These are phyloP conservation scores for Apiospora saccharicola DNA, from an alignment of 2,329 filamentous ascomycete genomes.

Conservation along the genomic window DNA sequence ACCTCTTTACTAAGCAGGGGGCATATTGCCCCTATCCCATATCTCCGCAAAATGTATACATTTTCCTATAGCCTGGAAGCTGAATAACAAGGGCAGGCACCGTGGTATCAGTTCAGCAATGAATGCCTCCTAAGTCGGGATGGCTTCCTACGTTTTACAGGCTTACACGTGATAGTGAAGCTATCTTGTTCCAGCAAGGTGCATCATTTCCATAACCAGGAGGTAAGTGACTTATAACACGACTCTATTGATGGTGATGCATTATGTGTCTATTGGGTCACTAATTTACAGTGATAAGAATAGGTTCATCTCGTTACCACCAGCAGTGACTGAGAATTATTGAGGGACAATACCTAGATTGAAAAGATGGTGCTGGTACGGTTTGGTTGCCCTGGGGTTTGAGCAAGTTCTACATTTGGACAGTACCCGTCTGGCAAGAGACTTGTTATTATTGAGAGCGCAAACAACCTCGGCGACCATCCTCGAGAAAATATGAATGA, in stretches of 20 bases:
- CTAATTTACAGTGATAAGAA: background rate
- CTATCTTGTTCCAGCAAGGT: too few species aligned
- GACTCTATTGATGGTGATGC: background rate
- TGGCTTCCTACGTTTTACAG: too few species aligned
- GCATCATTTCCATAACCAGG: too few species aligned
- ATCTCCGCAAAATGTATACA: too few species aligned
- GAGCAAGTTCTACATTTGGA: background rate
- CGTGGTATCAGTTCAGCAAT: too few species aligned
- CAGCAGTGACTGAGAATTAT: background rate
- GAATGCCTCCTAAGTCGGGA: too few species aligned
- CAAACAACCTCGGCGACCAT: background rate
- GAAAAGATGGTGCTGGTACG: background rate
- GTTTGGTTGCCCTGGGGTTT: constrained; percentile 1
- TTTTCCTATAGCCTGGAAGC: too few species aligned
- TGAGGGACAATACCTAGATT: background rate
- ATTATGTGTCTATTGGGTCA: background rate
- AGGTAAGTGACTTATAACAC: too few species aligned
- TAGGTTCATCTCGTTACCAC: background rate
- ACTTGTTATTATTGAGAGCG: background rate
- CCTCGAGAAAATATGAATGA: background rate
- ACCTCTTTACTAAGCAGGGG: too few species aligned
- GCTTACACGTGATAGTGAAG: too few species aligned
- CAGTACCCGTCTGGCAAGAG: background rate
- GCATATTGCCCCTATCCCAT: too few species aligned
- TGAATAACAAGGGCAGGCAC: too few species aligned